phyloP scores from a whole-genome alignment of 2,329 filamentous ascomycete genomes.

The Monosporascus sp. region DNA sequence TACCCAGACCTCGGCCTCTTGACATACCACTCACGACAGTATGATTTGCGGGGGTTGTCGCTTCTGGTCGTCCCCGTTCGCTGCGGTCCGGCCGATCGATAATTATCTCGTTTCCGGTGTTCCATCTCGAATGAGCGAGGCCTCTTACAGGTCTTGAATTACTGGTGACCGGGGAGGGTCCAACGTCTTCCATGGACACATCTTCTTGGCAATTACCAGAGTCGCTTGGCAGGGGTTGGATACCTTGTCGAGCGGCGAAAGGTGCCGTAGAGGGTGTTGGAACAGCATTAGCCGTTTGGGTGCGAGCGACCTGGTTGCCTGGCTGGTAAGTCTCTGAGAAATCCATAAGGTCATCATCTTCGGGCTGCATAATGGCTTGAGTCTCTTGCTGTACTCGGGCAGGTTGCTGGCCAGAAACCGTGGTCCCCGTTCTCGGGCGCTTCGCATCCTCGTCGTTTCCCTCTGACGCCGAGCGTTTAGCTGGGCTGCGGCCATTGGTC shows the following conservation, averaged over 20 bases:
- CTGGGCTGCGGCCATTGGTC: background rate
- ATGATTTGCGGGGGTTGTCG: background rate
- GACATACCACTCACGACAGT: conserved; percentile 7
- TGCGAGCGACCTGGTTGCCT: background rate
- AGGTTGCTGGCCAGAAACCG: background rate
- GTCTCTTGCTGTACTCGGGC: background rate
- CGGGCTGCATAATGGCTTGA: background rate
- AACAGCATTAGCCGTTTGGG: background rate
- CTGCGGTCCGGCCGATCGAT: background rate
- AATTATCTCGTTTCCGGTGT: background rate
- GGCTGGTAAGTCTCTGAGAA: background rate
- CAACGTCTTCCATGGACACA: background rate
- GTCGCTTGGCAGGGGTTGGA: background rate
- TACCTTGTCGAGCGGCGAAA: background rate
- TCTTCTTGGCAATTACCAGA: background rate
- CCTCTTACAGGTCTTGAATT: background rate
- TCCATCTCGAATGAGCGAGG: conserved; percentile 8
- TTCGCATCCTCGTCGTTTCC: background rate
- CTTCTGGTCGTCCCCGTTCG: background rate
- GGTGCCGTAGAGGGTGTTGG: background rate
- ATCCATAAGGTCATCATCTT: background rate
- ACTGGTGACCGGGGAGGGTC: background rate
- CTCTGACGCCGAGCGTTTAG: background rate
- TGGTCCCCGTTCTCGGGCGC: background rate
- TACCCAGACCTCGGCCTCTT: conserved; percentile 7